Evolutionary conservation across 2,329 filamentous ascomycete genomes (phyloP).

Genomic region (Lachnellula cervina): DNA sequence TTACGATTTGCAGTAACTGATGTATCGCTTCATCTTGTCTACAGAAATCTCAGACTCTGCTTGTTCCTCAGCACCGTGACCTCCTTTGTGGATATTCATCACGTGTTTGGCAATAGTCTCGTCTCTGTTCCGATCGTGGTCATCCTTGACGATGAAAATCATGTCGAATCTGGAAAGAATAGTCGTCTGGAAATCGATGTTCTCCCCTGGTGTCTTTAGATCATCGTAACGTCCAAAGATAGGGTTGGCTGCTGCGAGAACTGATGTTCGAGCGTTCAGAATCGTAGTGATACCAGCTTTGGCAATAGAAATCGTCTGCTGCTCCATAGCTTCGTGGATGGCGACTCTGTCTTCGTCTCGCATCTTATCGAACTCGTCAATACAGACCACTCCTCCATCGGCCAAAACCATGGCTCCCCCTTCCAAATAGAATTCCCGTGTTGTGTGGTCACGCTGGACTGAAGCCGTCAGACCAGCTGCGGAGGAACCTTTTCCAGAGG

Average conservation of each 20-base stretch:
- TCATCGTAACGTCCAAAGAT: constrained; percentile 98
- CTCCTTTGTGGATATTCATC: constrained; percentile 95
- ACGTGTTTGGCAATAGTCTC: constrained; percentile 95
- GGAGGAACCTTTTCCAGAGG: constrained; percentile 95
- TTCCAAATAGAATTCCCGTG: constrained; percentile 95
- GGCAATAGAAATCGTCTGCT: constrained; percentile 98
- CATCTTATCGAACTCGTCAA: constrained; percentile 99
- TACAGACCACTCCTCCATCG: constrained; percentile 94
- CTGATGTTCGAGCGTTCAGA: constrained; percentile 89
- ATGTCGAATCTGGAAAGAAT: constrained; percentile 98
- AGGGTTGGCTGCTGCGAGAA: constrained; percentile 91
- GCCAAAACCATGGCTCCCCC: constrained; percentile 98
- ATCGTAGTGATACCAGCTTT: constrained; percentile 99
- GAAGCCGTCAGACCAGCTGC: constrained; percentile 96
- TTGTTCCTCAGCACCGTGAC: constrained; percentile 74
- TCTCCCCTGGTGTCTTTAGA: constrained; percentile 94
- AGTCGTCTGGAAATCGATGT: constrained; percentile 98
- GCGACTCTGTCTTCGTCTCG: constrained; percentile 94
- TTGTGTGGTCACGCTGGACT: constrained; percentile 86
- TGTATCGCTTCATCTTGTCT: constrained; percentile 95
- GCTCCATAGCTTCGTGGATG: constrained; percentile 99
- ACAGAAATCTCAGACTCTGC: constrained; percentile 84
- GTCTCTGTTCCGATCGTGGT: constrained; percentile 84
- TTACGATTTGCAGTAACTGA: constrained; percentile 93
- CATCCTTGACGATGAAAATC: constrained; percentile 98